Percentiles rank a stretch among this genome's conserved stretches.
Conservation (phyloP, 495 filamentous ascomycete genomes). For the Neurospora africana region DNA sequence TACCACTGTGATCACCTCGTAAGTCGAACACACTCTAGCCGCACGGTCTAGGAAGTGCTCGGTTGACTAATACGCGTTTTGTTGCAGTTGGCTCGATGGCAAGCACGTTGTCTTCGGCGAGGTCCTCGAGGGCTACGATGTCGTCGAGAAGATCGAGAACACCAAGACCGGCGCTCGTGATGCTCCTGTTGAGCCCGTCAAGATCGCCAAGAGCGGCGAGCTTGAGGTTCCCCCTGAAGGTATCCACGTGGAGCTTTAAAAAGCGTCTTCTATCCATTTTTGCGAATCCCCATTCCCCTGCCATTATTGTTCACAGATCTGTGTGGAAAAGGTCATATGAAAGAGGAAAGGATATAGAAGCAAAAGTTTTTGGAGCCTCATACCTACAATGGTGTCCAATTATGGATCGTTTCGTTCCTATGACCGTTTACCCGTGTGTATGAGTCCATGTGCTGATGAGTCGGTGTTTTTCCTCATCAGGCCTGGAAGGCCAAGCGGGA, state of each 20-base stretch:
- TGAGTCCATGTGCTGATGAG: constrained; percentile 5
- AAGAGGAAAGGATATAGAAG: constrained; percentile 5
- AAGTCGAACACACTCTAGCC: constrained; percentile 23
- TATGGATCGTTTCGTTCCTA: not conserved
- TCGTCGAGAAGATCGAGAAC: constrained; percentile 83
- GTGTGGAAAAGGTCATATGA: constrained; percentile 2
- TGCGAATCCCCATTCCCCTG: not conserved
- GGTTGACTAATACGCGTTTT: constrained; percentile 18
- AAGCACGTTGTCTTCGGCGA: constrained; percentile 87
- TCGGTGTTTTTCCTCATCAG: constrained; percentile 4
- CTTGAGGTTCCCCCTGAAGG: constrained; percentile 82
- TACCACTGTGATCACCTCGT: constrained; percentile 75
- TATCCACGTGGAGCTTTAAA: constrained; percentile 94
- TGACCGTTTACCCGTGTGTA: constrained; percentile 1
- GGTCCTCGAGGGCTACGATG: constrained; percentile 81
- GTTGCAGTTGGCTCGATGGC: constrained; percentile 71
- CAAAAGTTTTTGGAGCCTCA: not conserved
- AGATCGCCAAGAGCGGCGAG: constrained; percentile 93
- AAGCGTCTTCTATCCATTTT: constrained; percentile 13
- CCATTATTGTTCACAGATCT: not conserved
- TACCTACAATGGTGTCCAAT: constrained; percentile 2
- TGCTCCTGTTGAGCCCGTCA: constrained; percentile 62
- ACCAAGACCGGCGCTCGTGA: constrained; percentile 59
- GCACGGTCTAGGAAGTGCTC: not conserved
- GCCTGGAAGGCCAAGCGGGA: constrained; percentile 3